phyloP scores from a whole-genome alignment of 169 alveolate genomes.

The Plasmodium yoelii region DNA sequence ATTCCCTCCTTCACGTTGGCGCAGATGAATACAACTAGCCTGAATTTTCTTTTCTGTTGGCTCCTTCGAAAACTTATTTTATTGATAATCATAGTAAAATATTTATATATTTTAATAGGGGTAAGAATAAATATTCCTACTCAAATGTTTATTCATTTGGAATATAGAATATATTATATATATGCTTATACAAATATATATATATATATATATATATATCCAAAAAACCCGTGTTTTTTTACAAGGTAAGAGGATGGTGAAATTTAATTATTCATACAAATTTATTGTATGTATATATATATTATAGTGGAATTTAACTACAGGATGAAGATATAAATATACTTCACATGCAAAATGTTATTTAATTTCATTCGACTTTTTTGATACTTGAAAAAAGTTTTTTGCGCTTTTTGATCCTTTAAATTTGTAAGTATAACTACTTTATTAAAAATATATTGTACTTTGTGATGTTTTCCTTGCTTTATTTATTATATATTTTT shows the following conservation, averaged over 20 bases:
- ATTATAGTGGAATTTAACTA: background rate
- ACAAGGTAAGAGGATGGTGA: too few species aligned
- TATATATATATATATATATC: slow-evolving; percentile 16
- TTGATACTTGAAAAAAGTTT: too few species aligned
- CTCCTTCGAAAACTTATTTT: slow-evolving; percentile 47
- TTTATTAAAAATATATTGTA: too few species aligned
- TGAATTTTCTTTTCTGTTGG: slow-evolving; percentile 53
- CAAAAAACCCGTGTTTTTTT: too few species aligned
- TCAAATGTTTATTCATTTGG: slow-evolving; percentile 25
- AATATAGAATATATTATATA: background rate
- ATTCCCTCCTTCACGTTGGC: slow-evolving; percentile 74
- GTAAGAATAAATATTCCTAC: slow-evolving; percentile 26
- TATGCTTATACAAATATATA: slow-evolving; percentile 9
- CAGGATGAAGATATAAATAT: too few species aligned
- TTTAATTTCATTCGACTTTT: too few species aligned
- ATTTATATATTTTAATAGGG: slow-evolving; percentile 19
- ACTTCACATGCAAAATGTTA: too few species aligned
- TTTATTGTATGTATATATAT: background rate
- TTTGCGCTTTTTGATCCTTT: too few species aligned
- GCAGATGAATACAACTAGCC: slow-evolving; percentile 55
- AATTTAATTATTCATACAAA: too few species aligned
- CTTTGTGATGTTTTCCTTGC: too few species aligned
- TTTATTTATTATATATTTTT: too few species aligned
- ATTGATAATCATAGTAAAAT: slow-evolving; percentile 59
- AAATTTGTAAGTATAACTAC: too few species aligned